Evolutionary conservation across 805 yeast species (phyloP).

Genomic region (Candida nitratophila): DNA sequence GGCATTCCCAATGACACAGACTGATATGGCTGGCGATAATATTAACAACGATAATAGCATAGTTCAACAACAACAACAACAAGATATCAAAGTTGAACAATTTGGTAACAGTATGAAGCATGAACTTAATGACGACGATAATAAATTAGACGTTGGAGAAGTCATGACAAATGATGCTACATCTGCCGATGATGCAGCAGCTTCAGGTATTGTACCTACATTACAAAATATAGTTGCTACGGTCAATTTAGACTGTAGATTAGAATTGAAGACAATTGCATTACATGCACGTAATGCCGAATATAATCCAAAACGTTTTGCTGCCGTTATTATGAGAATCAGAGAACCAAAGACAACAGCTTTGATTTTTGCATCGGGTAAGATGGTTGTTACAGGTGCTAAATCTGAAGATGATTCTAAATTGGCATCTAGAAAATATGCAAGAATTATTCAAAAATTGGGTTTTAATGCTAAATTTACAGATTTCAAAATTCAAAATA

Average conservation of each 20-base stretch:
- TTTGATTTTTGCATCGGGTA: constrained; percentile 94
- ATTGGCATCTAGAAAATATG: constrained; percentile 94
- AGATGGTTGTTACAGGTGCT: constrained; percentile 99
- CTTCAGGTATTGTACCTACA: constrained; percentile 95
- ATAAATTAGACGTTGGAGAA: constrained; percentile 9
- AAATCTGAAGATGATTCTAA: constrained; percentile 98
- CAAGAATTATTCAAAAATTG: constrained; percentile 94
- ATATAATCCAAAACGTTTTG: constrained; percentile 97
- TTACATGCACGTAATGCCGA: constrained; percentile 98
- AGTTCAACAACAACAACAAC: constrained; percentile 1
- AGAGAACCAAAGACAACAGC: constrained; percentile 99
- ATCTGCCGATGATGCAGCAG: constrained; percentile 54
- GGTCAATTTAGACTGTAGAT: constrained; percentile 90
- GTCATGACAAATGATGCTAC: constrained; percentile 13
- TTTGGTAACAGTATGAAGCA: neutral
- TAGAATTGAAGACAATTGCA: constrained; percentile 95
- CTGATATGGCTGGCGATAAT: constrained; percentile 11
- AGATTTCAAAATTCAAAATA: constrained; percentile 95
- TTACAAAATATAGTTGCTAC: constrained; percentile 95
- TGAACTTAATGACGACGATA: neutral
- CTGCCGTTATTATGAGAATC: constrained; percentile 98
- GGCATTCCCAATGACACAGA: constrained; percentile 51
- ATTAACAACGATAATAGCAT: constrained; percentile 4
- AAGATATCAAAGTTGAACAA: constrained; percentile 3
- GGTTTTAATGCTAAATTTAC: constrained; percentile 98